Evolutionary conservation across 306 rosid genomes (phyloP).

Genomic region (Rosa lucieae): DNA sequence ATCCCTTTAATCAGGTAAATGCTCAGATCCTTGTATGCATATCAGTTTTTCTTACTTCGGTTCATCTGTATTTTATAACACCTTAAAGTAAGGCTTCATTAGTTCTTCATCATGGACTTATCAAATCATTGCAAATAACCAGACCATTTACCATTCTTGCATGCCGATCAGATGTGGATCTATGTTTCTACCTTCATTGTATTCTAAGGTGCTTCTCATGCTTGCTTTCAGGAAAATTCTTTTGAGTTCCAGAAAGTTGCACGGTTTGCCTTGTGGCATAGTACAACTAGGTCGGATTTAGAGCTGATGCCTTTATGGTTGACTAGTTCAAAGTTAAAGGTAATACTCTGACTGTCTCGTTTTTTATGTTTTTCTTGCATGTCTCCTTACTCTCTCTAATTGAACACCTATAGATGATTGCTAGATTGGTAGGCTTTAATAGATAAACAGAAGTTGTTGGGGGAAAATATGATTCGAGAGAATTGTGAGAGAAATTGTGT

Average conservation of each 20-base stretch:
- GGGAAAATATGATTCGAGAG: too few relatives aligned
- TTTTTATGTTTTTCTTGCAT: conserved; percentile 17
- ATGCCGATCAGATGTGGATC: neutral
- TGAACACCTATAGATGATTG: conserved; percentile 19
- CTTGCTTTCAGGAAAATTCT: conserved; percentile 43
- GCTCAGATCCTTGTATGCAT: neutral
- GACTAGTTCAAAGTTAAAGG: conserved; percentile 70
- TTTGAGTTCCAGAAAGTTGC: conserved; percentile 44
- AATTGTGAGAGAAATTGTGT: too few relatives aligned
- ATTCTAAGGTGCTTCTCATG: conserved; percentile 22
- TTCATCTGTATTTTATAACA: neutral
- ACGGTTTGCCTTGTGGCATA: conserved; percentile 79
- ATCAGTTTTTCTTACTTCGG: neutral
- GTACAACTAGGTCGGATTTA: conserved; percentile 71
- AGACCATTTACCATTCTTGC: neutral
- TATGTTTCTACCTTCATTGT: neutral
- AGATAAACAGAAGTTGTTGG: neutral
- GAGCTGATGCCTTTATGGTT: conserved; percentile 87
- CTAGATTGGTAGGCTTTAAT: conserved; percentile 4
- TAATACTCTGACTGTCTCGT: conserved; percentile 20
- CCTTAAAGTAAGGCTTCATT: too few relatives aligned
- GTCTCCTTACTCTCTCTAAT: conserved; percentile 14
- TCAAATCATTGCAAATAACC: too few relatives aligned
- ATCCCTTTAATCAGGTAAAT: conserved; percentile 59
- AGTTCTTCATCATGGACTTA: too few relatives aligned